These are phyloP conservation scores for Eimeria maxima DNA, from an alignment of 169 alveolate genomes.

Conservation along the genomic window DNA sequence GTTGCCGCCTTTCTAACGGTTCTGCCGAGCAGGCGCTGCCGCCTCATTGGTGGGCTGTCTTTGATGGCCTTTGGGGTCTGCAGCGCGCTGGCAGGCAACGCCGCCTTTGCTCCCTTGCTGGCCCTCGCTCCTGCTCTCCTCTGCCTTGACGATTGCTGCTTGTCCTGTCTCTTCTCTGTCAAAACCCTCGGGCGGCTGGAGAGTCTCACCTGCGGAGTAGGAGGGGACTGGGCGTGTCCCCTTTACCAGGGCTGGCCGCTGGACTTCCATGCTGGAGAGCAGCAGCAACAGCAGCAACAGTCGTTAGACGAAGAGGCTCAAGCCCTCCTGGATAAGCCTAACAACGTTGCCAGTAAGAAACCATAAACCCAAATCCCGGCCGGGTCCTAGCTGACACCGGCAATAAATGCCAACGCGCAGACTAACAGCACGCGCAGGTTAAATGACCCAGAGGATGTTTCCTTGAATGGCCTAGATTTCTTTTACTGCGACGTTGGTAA, in stretches of 20 bases:
- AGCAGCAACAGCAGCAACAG: background rate
- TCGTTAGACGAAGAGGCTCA: constrained; percentile 39
- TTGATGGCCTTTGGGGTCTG: constrained; percentile 38
- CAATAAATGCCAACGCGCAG: too few species aligned
- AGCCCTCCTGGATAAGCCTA: background rate
- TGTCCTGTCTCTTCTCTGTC: constrained; percentile 78
- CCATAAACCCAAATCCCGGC: background rate
- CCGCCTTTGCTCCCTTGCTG: constrained; percentile 72
- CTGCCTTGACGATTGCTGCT: constrained; percentile 80
- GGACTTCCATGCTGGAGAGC: background rate
- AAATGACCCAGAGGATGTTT: too few species aligned
- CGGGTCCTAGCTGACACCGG: too few species aligned
- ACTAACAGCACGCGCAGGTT: too few species aligned
- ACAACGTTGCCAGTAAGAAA: background rate
- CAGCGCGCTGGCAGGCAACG: constrained; percentile 54
- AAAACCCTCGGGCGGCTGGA: constrained; percentile 24
- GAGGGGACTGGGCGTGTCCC: constrained; percentile 67
- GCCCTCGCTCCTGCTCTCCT: constrained; percentile 79
- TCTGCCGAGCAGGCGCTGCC: constrained; percentile 78
- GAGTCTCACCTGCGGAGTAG: background rate
- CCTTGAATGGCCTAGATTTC: too few species aligned
- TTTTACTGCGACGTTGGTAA: too few species aligned
- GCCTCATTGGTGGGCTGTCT: constrained; percentile 72
- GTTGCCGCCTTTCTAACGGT: constrained; percentile 40
- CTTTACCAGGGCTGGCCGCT: constrained; percentile 77